Conservation (phyloP, 2,329 filamentous ascomycete genomes). For the Aspergillus intermedius region DNA sequence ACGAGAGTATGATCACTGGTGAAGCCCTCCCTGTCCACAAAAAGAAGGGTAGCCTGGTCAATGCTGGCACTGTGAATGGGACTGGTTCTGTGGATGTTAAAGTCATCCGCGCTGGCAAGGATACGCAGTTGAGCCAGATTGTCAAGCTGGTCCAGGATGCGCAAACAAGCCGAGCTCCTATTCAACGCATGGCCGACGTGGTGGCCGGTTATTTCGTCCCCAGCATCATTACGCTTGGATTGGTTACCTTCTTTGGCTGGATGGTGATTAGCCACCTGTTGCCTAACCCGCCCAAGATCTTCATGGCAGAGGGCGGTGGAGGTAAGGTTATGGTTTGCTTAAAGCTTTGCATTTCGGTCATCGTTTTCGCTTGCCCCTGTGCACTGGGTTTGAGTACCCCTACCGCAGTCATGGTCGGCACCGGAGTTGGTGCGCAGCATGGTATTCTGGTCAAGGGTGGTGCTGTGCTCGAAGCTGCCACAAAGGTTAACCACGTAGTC, state of each 20-base stretch:
- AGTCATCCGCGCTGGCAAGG: conserved; percentile 84
- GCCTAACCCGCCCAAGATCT: conserved; percentile 78
- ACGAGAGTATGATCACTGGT: conserved; percentile 98
- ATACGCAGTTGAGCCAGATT: conserved; percentile 96
- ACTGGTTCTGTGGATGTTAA: conserved; percentile 86
- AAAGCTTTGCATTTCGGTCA: conserved; percentile 95
- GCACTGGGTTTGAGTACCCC: conserved; percentile 93
- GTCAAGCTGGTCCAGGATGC: conserved; percentile 97
- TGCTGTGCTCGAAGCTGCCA: conserved; percentile 82
- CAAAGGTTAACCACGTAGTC: conserved; percentile 81
- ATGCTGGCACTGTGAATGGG: conserved; percentile 93
- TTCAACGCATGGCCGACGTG: conserved; percentile 84
- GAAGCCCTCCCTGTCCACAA: conserved; percentile 95
- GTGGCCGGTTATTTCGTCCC: conserved; percentile 94
- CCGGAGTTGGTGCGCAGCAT: conserved; percentile 90
- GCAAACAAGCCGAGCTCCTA: conserved; percentile 87
- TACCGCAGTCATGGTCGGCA: conserved; percentile 97
- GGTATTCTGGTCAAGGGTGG: conserved; percentile 98
- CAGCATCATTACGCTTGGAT: conserved; percentile 73
- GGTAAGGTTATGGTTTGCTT: conserved; percentile 94
- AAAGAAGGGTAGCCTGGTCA: conserved; percentile 67
- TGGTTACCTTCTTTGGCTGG: conserved; percentile 83
- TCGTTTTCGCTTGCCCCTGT: conserved; percentile 96
- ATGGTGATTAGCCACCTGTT: conserved; percentile 90
- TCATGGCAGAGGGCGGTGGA: conserved; percentile 70